Evolutionary conservation across 495 filamentous ascomycete species (phyloP).

Genomic region (Penicillium coprophilum): DNA sequence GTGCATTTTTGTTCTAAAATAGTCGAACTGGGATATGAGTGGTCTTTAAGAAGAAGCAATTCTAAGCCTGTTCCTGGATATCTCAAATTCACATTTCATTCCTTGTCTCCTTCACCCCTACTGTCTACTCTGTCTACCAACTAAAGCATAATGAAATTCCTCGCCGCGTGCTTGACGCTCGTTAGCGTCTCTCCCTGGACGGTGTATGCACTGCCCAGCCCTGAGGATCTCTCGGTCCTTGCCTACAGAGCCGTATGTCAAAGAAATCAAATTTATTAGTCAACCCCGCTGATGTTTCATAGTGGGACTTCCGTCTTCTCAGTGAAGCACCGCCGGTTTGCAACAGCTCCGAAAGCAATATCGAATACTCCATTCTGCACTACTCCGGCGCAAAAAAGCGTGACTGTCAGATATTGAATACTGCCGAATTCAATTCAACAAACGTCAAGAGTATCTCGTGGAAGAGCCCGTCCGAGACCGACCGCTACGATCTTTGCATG

Average conservation of each 20-base stretch:
- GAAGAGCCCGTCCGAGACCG: slow-evolving; percentile 25
- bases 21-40: neutral
- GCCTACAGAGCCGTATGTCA: slow-evolving; percentile 24
- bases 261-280: neutral
- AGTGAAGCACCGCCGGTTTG: slow-evolving; percentile 23
- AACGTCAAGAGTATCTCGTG: slow-evolving; percentile 32
- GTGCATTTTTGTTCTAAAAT: neutral
- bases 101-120: neutral
- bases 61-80: neutral
- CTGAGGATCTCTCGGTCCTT: slow-evolving; percentile 13
- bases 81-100: neutral
- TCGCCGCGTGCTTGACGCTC: slow-evolving; percentile 3
- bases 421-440: slow-evolving; percentile 10
- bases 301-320: slow-evolving; percentile 38
- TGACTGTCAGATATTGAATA: slow-evolving; percentile 14
- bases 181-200: slow-evolving; percentile 6
- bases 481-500: slow-evolving; percentile 30
- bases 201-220: slow-evolving; percentile 11
- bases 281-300: slow-evolving; percentile 1
- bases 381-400: slow-evolving; percentile 14
- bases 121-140: neutral
- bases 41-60: slow-evolving; percentile 3
- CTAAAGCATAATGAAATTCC: slow-evolving; percentile 3
- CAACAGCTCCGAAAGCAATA: slow-evolving; percentile 24
- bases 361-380: slow-evolving; percentile 23